phyloP scores from a whole-genome alignment of 768 basidiomycete genomes.

The Termitomyces sp. region DNA sequence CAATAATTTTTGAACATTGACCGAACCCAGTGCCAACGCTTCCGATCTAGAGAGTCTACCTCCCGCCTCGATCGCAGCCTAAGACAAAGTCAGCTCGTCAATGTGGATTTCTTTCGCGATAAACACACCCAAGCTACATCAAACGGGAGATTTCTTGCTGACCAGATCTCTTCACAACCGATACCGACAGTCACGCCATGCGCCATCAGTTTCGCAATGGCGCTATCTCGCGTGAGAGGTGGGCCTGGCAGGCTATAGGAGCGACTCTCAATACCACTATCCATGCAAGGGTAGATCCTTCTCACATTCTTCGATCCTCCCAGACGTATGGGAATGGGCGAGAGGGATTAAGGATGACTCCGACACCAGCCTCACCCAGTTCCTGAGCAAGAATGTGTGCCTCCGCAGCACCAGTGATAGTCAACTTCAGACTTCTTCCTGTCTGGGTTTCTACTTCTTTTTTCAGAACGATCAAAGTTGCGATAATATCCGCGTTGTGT shows the following conservation, averaged over 20 bases:
- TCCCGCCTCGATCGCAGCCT: constrained; percentile 44
- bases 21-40: constrained; percentile 44
- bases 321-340: constrained; percentile 71
- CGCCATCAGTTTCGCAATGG: constrained; percentile 55
- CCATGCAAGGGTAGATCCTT: neutral
- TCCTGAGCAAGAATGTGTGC: constrained; percentile 69
- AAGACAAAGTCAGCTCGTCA: neutral
- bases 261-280: neutral
- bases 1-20: constrained; percentile 39
- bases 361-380: constrained; percentile 46
- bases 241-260: constrained; percentile 59
- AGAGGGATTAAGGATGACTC: constrained; percentile 48
- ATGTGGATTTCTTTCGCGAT: neutral
- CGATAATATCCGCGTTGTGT: constrained; percentile 80
- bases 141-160: constrained; percentile 72
- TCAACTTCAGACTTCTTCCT: constrained; percentile 44
- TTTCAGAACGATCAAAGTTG: constrained; percentile 69
- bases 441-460: constrained; percentile 51
- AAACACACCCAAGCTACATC: constrained; percentile 76
- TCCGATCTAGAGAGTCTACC: constrained; percentile 36
- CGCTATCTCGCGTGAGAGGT: constrained; percentile 55
- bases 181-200: constrained; percentile 74
- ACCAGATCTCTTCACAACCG: constrained; percentile 62
- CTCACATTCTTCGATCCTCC: constrained; percentile 68
- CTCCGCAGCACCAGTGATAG: constrained; percentile 64